Conservation (phyloP, 257 asterid species). For the Solanum etuberosum region DNA sequence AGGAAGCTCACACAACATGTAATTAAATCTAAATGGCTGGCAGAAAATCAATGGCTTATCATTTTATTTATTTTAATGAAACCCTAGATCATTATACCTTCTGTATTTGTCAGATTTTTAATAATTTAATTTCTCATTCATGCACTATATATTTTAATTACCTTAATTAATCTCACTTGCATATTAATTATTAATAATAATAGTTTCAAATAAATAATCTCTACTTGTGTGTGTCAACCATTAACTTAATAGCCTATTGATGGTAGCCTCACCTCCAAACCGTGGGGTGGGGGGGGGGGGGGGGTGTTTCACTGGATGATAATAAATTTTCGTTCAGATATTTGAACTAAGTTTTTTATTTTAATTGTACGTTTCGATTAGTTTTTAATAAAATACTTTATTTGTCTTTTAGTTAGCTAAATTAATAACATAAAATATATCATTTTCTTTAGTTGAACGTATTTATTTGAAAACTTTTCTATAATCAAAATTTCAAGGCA, state of each 20-base stretch:
- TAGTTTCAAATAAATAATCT: neutral
- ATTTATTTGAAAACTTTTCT: too few relatives aligned
- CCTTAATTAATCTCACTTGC: slow-evolving; percentile 1
- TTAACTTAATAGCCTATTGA: neutral
- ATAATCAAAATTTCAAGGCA: neutral
- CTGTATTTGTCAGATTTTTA: slow-evolving; percentile 16
- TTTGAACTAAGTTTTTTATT: neutral
- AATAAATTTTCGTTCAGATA: neutral
- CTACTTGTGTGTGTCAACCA: neutral
- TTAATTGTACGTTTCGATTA: neutral
- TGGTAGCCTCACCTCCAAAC: neutral
- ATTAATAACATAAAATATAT: neutral
- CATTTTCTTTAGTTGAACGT: too few relatives aligned
- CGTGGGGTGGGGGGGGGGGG: too few relatives aligned
- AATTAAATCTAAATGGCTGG: neutral
- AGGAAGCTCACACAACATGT: neutral
- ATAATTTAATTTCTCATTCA: neutral
- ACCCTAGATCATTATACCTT: slow-evolving; percentile 12
- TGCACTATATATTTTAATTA: neutral
- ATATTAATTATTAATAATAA: neutral
- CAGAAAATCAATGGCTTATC: neutral
- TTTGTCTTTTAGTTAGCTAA: too few relatives aligned
- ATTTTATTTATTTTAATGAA: neutral
- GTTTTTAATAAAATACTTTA: neutral
- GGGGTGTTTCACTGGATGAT: neutral